Evolutionary conservation across 495 filamentous ascomycete species (phyloP).

Genomic region (Astrocystis sublimbata): DNA sequence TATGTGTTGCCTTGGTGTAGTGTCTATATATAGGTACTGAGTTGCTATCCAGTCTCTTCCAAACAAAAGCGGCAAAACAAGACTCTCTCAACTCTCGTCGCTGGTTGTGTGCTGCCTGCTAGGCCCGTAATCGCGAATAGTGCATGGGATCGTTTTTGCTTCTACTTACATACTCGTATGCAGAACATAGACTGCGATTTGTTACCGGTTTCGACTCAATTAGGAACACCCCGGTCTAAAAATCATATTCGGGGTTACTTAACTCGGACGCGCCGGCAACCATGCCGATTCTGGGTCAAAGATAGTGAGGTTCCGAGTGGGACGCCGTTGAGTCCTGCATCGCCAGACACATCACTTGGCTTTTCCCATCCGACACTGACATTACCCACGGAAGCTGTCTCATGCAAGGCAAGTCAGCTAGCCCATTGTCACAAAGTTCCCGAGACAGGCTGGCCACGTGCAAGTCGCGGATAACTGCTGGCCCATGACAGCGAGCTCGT

Average conservation of each 20-base stretch:
- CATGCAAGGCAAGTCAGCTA: background rate
- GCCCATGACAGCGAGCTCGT: too few relatives aligned
- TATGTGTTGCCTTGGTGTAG: too few relatives aligned
- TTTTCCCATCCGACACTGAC: background rate
- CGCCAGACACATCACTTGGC: constrained; percentile 2
- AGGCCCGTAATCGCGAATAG: background rate
- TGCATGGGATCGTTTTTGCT: background rate
- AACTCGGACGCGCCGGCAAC: constrained; percentile 18
- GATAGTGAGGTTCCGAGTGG: background rate
- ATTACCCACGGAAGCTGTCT: background rate
- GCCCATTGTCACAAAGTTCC: background rate
- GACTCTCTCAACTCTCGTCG: too few relatives aligned
- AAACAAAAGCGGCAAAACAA: background rate
- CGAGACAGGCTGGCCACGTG: background rate
- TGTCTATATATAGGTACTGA: too few relatives aligned
- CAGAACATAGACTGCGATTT: constrained; percentile 5
- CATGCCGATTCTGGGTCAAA: constrained; percentile 11
- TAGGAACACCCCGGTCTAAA: constrained; percentile 6
- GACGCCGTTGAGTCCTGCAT: constrained; percentile 1
- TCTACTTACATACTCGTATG: constrained; percentile 4
- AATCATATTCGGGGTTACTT: constrained; percentile 16
- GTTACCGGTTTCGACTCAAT: constrained; percentile 5
- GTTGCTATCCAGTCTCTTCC: background rate
- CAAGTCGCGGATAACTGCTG: too few relatives aligned
- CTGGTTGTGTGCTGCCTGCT: background rate